Percentiles rank a stretch among this genome's conserved stretches.
phyloP scores from a whole-genome alignment of 208 protist species.

The Trypanosoma mega region DNA sequence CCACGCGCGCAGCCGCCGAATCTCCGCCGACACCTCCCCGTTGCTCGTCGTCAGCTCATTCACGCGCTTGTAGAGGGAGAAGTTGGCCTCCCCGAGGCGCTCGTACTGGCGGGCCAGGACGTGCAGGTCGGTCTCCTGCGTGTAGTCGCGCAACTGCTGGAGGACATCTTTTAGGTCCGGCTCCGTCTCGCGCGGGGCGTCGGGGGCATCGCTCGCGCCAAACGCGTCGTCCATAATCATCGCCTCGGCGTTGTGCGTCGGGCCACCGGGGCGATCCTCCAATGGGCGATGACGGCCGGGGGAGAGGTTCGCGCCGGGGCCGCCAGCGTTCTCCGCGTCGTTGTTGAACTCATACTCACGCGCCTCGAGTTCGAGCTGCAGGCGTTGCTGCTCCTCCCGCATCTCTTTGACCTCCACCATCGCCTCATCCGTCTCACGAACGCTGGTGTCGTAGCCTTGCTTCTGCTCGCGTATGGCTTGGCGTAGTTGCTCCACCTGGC shows the following conservation, averaged over 20 bases:
- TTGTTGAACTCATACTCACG: slow-evolving; percentile 79
- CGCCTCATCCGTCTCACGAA: slow-evolving; percentile 72
- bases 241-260: too few relatives aligned
- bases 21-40: slow-evolving; percentile 88
- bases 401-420: slow-evolving; percentile 90
- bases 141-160: slow-evolving; percentile 75
- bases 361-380: slow-evolving; percentile 84
- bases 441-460: slow-evolving; percentile 69
- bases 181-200: slow-evolving; percentile 6
- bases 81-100: slow-evolving; percentile 93
- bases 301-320: too few relatives aligned
- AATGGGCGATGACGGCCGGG: too few relatives aligned
- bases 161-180: slow-evolving; percentile 76
- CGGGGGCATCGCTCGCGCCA: not conserved
- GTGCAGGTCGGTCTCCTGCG: slow-evolving; percentile 84
- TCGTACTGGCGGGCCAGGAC: slow-evolving; percentile 82
- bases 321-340: slow-evolving; percentile 29
- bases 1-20: slow-evolving; percentile 72
- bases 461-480: slow-evolving; percentile 76
- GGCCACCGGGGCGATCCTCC: too few relatives aligned
- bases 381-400: slow-evolving; percentile 79
- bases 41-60: slow-evolving; percentile 93
- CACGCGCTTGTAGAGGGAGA: slow-evolving; percentile 96
- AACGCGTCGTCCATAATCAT: not conserved
- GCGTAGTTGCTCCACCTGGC: slow-evolving; percentile 82